Base-by-base conservation (phyloP, 169 alveolate genomes). In the Eimeria necatrix region DNA sequence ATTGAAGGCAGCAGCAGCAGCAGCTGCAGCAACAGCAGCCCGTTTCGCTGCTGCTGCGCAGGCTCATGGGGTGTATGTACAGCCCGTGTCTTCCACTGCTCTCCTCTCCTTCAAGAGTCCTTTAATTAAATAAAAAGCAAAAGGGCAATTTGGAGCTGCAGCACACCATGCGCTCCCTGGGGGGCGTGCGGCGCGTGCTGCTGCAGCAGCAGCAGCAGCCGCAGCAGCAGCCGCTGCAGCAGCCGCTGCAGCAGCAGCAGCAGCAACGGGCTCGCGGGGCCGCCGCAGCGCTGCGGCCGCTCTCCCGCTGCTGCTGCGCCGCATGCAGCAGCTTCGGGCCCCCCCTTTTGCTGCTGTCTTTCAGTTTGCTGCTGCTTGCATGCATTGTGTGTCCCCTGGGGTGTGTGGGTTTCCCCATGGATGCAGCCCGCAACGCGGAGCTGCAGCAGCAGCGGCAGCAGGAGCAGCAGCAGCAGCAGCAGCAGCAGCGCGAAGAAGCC, bases 391-490 rank as follows among this genome's bases (percentile, higher is more conserved):
- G n/a, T 48, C 16, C 49, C 9, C 87, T 61, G 46, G 41, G 16
- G 5, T 60, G n/a, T 14, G 20, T 46, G 87, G 87, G 68, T 4
- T 78, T 78, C 26, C 87, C 87, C 26, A 78, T 78, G 87, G 87
- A 78, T 78, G 87, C 49, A 78, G n/a, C 87, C 20, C 87, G 87
- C 46, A 78, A 78, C 32, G 80, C 80, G 26, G 80, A 68, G 46
- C 32, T 68, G 46, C 80, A 68, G 80, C 26, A 68, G 12, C 87
- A 78, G 49, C 41, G 64, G 87, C 64, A 78, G 87, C 68, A 78
- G 87, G 46, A 78, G 87, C 87, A 48, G 64, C 64, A 78, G 87
- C 60, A 78, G 61, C 56, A 78, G 64, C 87, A 78, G 87, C 87
- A 78, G 49, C 68, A 78, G 87, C 64, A 78, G 41, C 87, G 61